phyloP scores from a whole-genome alignment of 441 rosid genomes.

The Breynia disticha region DNA sequence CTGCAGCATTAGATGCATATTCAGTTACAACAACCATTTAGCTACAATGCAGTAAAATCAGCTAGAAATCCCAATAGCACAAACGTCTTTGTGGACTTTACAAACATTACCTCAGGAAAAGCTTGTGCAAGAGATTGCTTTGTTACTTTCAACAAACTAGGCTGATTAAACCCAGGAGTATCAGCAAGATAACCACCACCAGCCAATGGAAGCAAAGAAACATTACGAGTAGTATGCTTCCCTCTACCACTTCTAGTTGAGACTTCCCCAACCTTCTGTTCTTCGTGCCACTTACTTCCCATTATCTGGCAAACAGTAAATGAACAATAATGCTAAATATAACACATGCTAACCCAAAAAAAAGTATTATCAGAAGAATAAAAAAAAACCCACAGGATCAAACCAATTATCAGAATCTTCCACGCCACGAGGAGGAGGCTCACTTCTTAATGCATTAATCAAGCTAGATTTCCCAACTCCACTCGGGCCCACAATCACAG shows the following conservation, averaged over 20 bases:
- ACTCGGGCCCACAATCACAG: conserved; percentile 89
- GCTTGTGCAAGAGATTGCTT: conserved; percentile 70
- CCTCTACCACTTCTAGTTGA: conserved; percentile 80
- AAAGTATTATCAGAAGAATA: background rate
- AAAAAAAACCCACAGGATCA: conserved; percentile 46
- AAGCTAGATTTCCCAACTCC: conserved; percentile 96
- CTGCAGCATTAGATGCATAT: conserved; percentile 24
- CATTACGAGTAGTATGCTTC: conserved; percentile 84
- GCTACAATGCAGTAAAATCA: background rate
- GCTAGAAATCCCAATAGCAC: too few relatives aligned
- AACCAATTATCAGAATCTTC: conserved; percentile 49
- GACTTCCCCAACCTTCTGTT: conserved; percentile 83
- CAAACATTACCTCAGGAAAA: conserved; percentile 73
- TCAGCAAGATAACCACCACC: conserved; percentile 88
- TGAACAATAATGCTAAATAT: background rate
- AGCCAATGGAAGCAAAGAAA: conserved; percentile 63
- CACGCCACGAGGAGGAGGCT: conserved; percentile 21
- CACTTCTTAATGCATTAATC: conserved; percentile 63
- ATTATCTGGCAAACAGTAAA: conserved; percentile 31
- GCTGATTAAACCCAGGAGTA: conserved; percentile 95
- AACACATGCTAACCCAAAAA: background rate
- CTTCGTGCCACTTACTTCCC: conserved; percentile 72
- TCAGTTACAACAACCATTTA: background rate
- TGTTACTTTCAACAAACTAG: conserved; percentile 80
- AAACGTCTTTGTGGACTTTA: background rate